Base-by-base conservation (phyloP, 2,329 filamentous ascomycete species). In the Aspergillus phoenicis region DNA sequence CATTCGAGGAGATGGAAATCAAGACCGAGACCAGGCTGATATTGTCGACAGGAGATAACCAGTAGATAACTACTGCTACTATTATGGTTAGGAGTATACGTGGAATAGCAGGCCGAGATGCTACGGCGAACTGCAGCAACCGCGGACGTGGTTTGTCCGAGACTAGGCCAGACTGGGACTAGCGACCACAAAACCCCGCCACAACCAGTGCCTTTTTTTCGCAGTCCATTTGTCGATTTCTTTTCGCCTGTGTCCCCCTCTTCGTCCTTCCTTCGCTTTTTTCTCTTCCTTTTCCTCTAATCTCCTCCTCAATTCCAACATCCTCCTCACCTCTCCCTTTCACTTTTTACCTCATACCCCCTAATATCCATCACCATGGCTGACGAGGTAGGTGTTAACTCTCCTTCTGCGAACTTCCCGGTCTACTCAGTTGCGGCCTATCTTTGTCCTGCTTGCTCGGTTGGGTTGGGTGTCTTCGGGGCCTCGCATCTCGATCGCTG, bases 301-400 rank as follows among this genome's bases (percentile, higher is more conserved):
- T 65, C 62, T 62, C 58, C 57, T 63, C 56, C 62, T 59, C 63
- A 64, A 59, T 61, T 64, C 60, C 54, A 59, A 55, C 60, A 58
- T 59, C 60, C 65, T 64, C 58, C 60, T 65, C 61, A 62, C 57
- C 64, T 62, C 58, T 68, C 65, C 39, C 63, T 67, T 63, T 57
- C 49, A 53, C 61, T 64, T 58, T 59, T 64, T 61, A 63, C 65
- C 65, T 41, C 22, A 51, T 57, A 66, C 57, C 51, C 57, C 51
- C 59, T 63, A 64, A 65, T 56, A 74, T 77, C 78, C 73, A 73
- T 79, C 83, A 86, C 76, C 76, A 89, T 89, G 86, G 84, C 86
- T 78, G 86, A 87, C 78, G 87, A 89, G 83, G 86, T 89, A 84
- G 74, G 84, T 47, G 52, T 41, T 45, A 59, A 73, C 59, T 61